These are phyloP conservation scores for Penicillium sp. DNA, from an alignment of 2,329 filamentous ascomycete species.

Conservation along the genomic window DNA sequence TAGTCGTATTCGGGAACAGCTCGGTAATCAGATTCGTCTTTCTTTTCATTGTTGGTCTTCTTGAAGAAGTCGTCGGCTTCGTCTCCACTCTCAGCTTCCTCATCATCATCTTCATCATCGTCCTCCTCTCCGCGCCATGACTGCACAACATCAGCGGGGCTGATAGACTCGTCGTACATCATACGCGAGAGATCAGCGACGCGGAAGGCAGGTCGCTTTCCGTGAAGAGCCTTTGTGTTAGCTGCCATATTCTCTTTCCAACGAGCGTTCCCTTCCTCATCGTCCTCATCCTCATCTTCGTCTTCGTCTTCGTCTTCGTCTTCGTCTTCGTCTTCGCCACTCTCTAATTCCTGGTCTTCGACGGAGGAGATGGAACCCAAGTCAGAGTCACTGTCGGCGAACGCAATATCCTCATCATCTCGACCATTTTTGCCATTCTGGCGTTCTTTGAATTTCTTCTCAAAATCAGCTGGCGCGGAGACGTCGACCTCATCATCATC, in stretches of 20 bases:
- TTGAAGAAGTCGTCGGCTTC: constrained; percentile 71
- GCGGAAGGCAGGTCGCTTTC: constrained; percentile 72
- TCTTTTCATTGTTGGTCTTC: constrained; percentile 56
- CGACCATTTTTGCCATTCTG: constrained; percentile 60
- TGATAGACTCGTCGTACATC: constrained; percentile 83
- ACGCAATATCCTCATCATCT: constrained; percentile 75
- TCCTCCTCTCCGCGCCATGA: constrained; percentile 75
- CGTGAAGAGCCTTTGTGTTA: constrained; percentile 73
- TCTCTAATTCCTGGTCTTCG: constrained; percentile 60
- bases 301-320: constrained; percentile 52
- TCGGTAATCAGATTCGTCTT: constrained; percentile 69
- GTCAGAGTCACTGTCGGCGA: constrained; percentile 97
- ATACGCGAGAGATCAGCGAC: constrained; percentile 81
- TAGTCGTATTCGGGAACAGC: constrained; percentile 81
- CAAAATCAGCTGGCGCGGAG: constrained; percentile 49
- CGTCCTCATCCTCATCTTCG: constrained; percentile 55
- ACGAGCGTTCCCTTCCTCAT: constrained; percentile 72
- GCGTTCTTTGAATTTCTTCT: constrained; percentile 45
- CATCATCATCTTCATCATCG: constrained; percentile 61
- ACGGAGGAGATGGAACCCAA: constrained; percentile 79
- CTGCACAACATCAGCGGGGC: constrained; percentile 73
- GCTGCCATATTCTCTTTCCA: constrained; percentile 90
- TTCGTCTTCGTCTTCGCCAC: constrained; percentile 50
- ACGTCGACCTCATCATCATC: constrained; percentile 43
- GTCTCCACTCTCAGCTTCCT: constrained; percentile 59